phyloP scores from a whole-genome alignment of 164 flowering plant species.

The Vitis rotundifolia region DNA sequence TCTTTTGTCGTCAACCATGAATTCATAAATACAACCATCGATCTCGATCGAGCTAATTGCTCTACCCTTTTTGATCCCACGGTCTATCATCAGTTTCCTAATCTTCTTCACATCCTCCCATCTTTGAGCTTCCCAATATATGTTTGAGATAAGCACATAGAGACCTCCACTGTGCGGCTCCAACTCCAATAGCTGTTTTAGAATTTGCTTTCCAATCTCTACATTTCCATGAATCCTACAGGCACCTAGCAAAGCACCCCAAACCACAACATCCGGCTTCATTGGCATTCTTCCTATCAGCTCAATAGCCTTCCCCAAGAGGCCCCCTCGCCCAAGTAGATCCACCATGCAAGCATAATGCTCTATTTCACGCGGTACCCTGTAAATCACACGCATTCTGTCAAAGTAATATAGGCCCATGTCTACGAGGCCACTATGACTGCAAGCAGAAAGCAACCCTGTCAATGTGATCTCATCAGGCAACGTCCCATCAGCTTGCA shows the following conservation, averaged over 20 bases:
- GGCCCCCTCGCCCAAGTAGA: slow-evolving; percentile 52
- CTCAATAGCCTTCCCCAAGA: slow-evolving; percentile 37
- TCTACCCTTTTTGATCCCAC: slow-evolving; percentile 32
- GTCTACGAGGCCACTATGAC: slow-evolving; percentile 51
- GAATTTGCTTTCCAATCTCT: slow-evolving; percentile 29
- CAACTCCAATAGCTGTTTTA: slow-evolving; percentile 47
- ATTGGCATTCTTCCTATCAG: slow-evolving; percentile 46
- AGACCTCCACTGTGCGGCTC: slow-evolving; percentile 39
- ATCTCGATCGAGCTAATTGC: slow-evolving; percentile 51
- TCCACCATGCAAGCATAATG: slow-evolving; percentile 65
- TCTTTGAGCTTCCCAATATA: slow-evolving; percentile 41
- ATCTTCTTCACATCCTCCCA: slow-evolving; percentile 53
- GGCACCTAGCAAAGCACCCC: slow-evolving; percentile 62
- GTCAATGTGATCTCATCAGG: slow-evolving; percentile 58
- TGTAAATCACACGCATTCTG: slow-evolving; percentile 29
- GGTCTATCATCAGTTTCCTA: slow-evolving; percentile 46
- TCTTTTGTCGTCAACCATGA: slow-evolving; percentile 49
- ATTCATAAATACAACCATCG: slow-evolving; percentile 35
- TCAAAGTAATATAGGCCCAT: slow-evolving; percentile 38
- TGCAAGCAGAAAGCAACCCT: slow-evolving; percentile 55
- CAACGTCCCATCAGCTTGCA: slow-evolving; percentile 30
- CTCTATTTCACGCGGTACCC: slow-evolving; percentile 35
- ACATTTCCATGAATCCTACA: slow-evolving; percentile 47
- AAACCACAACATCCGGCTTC: slow-evolving; percentile 50
- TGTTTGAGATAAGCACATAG: slow-evolving; percentile 52